A percentile compares a stretch with the other conserved stretches of the same genome.
Evolutionary conservation across 371 early-diverging fungal genomes (phyloP).

Genomic region (Apophysomyces variabilis): DNA sequence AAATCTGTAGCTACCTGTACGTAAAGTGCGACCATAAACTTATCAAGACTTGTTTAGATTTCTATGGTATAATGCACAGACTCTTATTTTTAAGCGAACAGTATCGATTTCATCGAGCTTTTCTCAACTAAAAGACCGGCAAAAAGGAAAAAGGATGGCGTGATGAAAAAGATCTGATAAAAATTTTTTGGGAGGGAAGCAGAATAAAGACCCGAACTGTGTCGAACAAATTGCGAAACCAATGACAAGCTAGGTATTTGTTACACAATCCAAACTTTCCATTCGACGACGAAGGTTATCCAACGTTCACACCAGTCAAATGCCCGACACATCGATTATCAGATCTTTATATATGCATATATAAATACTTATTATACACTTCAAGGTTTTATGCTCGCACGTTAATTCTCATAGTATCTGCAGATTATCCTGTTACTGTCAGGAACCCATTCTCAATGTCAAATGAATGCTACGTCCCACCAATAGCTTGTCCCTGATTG

Average conservation of each 20-base stretch:
- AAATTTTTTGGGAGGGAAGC: not conserved
- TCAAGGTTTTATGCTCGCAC: too few species aligned
- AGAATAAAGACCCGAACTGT: not conserved
- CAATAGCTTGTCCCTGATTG: too few species aligned
- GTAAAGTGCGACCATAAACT: not conserved
- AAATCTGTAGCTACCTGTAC: not conserved
- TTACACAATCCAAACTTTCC: slow-evolving; percentile 8
- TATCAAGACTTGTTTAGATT: not conserved
- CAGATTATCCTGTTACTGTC: too few species aligned
- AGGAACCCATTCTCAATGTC: too few species aligned
- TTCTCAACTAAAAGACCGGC: not conserved
- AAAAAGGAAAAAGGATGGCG: slow-evolving; percentile 4
- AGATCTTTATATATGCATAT: slow-evolving; percentile 2
- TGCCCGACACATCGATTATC: not conserved
- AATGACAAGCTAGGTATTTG: not conserved
- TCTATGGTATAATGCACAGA: too few species aligned
- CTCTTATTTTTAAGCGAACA: too few species aligned
- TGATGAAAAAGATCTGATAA: slow-evolving; percentile 9
- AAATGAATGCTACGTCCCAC: too few species aligned
- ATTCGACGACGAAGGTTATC: not conserved
- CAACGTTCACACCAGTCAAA: not conserved
- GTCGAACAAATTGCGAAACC: slow-evolving; percentile 4
- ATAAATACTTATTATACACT: too few species aligned
- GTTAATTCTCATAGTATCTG: too few species aligned
- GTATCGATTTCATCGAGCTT: not conserved